Evolutionary conservation across 108 stramenopile species (phyloP).

Genomic region (Poteriospumella lacustris): DNA sequence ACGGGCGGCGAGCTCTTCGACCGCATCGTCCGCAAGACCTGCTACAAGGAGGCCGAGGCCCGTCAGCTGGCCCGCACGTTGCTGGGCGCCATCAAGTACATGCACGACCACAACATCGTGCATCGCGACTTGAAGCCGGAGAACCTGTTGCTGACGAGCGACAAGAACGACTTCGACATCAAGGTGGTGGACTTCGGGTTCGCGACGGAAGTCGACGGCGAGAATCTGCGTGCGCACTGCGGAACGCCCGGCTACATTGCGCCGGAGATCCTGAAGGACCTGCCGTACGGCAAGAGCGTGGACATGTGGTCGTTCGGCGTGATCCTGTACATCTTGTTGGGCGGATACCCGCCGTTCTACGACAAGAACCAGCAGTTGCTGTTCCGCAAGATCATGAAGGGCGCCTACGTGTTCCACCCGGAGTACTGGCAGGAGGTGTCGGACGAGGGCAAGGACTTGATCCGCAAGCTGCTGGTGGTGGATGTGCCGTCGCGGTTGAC

Average conservation of each 20-base stretch:
- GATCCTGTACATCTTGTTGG: slow-evolving; percentile 88
- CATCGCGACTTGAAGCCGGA: slow-evolving; percentile 28
- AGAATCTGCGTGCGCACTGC: not conserved
- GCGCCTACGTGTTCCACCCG: slow-evolving; percentile 39
- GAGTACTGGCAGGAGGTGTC: slow-evolving; percentile 43
- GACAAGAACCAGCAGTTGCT: slow-evolving; percentile 42
- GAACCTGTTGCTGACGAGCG: slow-evolving; percentile 3
- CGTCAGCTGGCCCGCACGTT: slow-evolving; percentile 66
- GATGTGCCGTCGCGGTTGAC: slow-evolving; percentile 48
- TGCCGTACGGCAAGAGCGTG: slow-evolving; percentile 37
- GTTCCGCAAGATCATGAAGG: slow-evolving; percentile 37
- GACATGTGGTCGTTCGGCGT: slow-evolving; percentile 97
- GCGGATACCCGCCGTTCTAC: slow-evolving; percentile 73
- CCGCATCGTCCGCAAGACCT: slow-evolving; percentile 62
- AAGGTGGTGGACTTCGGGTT: slow-evolving; percentile 12
- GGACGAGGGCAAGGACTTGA: slow-evolving; percentile 52
- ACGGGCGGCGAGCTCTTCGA: slow-evolving; percentile 43
- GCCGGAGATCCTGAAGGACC: slow-evolving; percentile 47
- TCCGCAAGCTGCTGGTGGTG: slow-evolving; percentile 45
- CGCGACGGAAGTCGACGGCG: not conserved
- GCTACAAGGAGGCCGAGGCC: slow-evolving; percentile 88
- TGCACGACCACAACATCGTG: slow-evolving; percentile 70
- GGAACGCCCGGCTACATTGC: slow-evolving; percentile 43
- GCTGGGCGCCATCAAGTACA: slow-evolving; percentile 69
- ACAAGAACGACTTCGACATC: not conserved